Base-by-base conservation (phyloP, 1,139 yeast species). In the Suzukiozyma palmioleophila region DNA sequence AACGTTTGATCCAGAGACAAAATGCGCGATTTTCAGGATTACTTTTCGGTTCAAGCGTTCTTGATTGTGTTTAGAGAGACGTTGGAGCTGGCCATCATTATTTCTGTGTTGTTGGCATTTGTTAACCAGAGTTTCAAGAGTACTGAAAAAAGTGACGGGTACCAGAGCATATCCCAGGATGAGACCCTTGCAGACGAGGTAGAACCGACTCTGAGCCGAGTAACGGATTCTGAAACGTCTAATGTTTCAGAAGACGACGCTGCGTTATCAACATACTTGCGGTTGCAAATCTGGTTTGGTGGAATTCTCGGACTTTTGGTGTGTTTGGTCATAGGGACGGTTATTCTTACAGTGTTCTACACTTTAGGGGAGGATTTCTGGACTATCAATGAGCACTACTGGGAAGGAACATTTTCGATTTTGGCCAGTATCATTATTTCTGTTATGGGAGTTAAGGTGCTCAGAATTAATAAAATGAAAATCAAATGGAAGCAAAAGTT, bases 401-500 rank as follows among this genome's bases (percentile, higher is more conserved):
- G 75, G 75, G 75, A 69, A 46, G 74, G 74, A 1, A 55, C 64
- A 1, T 70, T 70, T 40, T 69, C 75, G 2, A 66, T 70, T 3
- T 33, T 69, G 16, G 75, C 76, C 30, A 66, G 73, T 46, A 46
- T 68, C 6, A 68, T 70, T 35, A 70, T 70, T 14, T 67, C 75
- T 1, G 57, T 65, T 5, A 70, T 70, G 76, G 76, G 75, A 1
- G 49, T 68, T 15, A 68, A 69, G 41, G 66, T 70, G 11, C 55
- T 70, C 26, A 53, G 75, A 28, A 72, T 70, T 18, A 66, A 59
- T 42, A 64, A 58, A 38, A 79, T 88, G 88, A 87, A 86, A 63
- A 79, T 79, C 45, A 88, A 88, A 62, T 89, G 97, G 97, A 78
- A 84, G 53, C 64, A 76, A 41, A 86, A 85, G 60, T 73, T 86